Percentiles rank a stretch among this genome's conserved stretches.
phyloP scores from a whole-genome alignment of 441 rosid species.

The Croton laevigatus region DNA sequence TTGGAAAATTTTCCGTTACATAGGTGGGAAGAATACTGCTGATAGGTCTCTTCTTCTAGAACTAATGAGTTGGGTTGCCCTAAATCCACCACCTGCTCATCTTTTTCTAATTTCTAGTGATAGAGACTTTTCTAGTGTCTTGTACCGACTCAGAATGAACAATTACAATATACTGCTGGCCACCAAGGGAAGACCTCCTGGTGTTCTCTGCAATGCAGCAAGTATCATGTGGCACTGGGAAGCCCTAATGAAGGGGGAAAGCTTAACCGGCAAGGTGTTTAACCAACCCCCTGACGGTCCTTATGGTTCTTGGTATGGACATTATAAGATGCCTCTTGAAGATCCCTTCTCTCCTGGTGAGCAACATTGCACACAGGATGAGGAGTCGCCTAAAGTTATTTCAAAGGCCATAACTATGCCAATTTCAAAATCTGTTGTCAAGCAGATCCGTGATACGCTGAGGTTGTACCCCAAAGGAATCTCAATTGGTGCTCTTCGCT shows the following conservation, averaged over 20 bases:
- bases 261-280: conserved; percentile 48
- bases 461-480: conserved; percentile 54
- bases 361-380: conserved; percentile 23
- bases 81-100: conserved; percentile 94
- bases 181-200: conserved; percentile 25
- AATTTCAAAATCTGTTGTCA: conserved; percentile 47
- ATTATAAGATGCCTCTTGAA: conserved; percentile 56
- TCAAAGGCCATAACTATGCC: conserved; percentile 31
- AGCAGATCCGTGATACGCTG: conserved; percentile 49
- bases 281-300: conserved; percentile 97
- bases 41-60: conserved; percentile 68
- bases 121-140: conserved; percentile 53
- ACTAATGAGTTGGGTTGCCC: conserved; percentile 74
- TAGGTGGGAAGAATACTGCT: conserved; percentile 83
- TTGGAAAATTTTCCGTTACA: conserved; percentile 19
- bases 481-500: conserved; percentile 42
- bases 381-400: conserved; percentile 33
- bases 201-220: conserved; percentile 79
- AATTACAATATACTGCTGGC: conserved; percentile 92
- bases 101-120: conserved; percentile 77
- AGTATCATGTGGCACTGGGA: conserved; percentile 90
- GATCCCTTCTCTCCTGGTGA: conserved; percentile 54
- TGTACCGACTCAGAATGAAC: conserved; percentile 78
- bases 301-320: conserved; percentile 87
- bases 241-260: conserved; percentile 47